Percentiles rank a stretch among this genome's conserved stretches.
Conservation (phyloP, 192 early-diverging fungal genomes). For the Coemansia sp. region DNA sequence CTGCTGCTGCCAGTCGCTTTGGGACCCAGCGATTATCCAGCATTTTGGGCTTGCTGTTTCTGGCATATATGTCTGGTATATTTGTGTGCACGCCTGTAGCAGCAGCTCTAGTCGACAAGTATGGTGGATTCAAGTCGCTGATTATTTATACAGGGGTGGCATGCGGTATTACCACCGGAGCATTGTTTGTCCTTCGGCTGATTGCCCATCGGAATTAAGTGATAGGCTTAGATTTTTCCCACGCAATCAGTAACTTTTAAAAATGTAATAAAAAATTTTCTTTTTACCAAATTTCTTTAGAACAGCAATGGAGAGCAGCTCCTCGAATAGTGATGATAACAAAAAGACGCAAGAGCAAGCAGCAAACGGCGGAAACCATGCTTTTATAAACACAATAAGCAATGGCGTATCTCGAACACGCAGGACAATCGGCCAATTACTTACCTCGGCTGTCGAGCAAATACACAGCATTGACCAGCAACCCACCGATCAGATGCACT, state of each 20-base stretch:
- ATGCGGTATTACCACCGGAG: slow-evolving; percentile 2
- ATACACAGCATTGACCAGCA: slow-evolving; percentile 36
- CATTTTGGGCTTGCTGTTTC: slow-evolving; percentile 33
- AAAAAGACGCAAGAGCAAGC: not conserved
- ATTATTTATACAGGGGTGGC: slow-evolving; percentile 34
- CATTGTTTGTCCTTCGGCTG: not conserved
- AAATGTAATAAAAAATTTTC: no score
- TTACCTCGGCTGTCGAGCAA: slow-evolving; percentile 26
- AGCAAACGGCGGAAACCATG: not conserved
- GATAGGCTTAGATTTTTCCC: no score
- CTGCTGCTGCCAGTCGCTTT: slow-evolving; percentile 35
- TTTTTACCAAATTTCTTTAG: no score
- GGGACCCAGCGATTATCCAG: slow-evolving; percentile 30
- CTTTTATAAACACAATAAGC: slow-evolving; percentile 9
- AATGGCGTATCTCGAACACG: slow-evolving; percentile 8
- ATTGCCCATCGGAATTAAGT: not conserved
- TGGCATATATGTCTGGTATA: slow-evolving; percentile 19
- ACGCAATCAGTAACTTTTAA: no score
- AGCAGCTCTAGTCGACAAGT: slow-evolving; percentile 28
- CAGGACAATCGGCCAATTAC: slow-evolving; percentile 8
- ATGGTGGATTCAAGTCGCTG: slow-evolving; percentile 21
- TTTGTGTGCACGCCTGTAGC: slow-evolving; percentile 34
- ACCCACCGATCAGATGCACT: slow-evolving; percentile 5
- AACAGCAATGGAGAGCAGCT: no score
- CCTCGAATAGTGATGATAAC: no score